Base-by-base conservation (phyloP, 2,329 filamentous ascomycete genomes). In the Emericellopsis atlantica region DNA sequence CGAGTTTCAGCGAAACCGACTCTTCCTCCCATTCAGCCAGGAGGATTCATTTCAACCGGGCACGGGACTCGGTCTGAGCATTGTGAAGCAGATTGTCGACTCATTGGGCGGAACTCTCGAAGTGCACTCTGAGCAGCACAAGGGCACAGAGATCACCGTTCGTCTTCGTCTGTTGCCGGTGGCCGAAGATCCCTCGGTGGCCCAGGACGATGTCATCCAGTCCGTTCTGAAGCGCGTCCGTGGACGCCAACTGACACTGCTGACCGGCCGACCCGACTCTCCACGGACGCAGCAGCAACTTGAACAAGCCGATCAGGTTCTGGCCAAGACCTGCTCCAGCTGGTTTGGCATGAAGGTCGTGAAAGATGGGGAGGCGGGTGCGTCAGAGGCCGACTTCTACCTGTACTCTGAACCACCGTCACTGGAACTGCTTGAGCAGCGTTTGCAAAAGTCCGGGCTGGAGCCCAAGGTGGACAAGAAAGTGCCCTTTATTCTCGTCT, bases 11-110 rank as follows among this genome's bases (percentile, higher is more conserved):
- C 66, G 71, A 16, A 70, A 71, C 12, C 67, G 70, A 14, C 57
- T 82, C 0, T 83, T 76, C 48, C 72, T 72, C 0, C 75, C 77
- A 0, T 81, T 81, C 45, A 61, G 67, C 0, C 79, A 83, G 47
- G 79, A 83, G 49, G 72, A 80, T 42, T 63, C 66, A 0, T 57
- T 84, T 15, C 68, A 74, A 2, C 68, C 70, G 5, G 79, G 78
- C 1, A 75, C 74, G 1, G 79, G 78, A 0, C 58, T 83, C 0
- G 79, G 79, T 0, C 55, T 83, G 32, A 76, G 72, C 14, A 78
- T 84, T 11, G 78, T 84, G 21, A 67, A 68, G 32, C 64, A 66
- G 40, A 74, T 83, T 31, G 70, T 81, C 14, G 68, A 72, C 37
- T 70, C 74, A 22, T 58, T 84, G 1, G 67, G 69, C 23, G 79